Evolutionary conservation across 441 rosid species (phyloP), one percentile per base, ranked within the genome.

Genomic region (Gossypium schwendimanii): DNA sequence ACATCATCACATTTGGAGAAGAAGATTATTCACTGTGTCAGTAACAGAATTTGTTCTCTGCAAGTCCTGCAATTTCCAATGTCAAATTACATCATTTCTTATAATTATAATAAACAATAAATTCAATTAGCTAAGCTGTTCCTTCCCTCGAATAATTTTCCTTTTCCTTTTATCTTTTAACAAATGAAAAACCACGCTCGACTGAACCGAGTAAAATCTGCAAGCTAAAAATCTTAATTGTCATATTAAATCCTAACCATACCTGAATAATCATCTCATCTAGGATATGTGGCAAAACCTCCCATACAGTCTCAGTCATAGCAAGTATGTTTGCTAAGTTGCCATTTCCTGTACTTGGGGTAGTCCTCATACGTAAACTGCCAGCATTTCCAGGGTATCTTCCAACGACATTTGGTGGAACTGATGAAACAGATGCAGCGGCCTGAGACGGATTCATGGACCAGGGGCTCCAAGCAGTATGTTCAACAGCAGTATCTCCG

Each of bases 11-110:
- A 87, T 92, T 81, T 95, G 99, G 74, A 92, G 99, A 81, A 95
- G 99, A 81, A 92, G 99, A 81, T 95, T 95, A 87, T 95, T 92
- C 86, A 95, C 98, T 71, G 97, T 92, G 28, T 89, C 88, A 58
- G 92, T 80, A 39, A 83, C 98, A 24, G 99, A 95, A 81, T 92
- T 89, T 69, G 99, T 92, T 76, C 88, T 85, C 89, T 88, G 99
- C 89, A 95, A 78, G 77, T 87, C 94, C 92, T 86, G 90, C 86
- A 80, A 68, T 71, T 71, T 72, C 11, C 18, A 47, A 64, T 73
- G 54, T 4, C 6, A 53, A 57, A 41, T 10, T 11, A 14, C 31
- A 55, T 28, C 3, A 39, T 18, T 39, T 70, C 31, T 55, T 20
- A 39, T 12, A 17, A 17, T 9, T 12, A 4, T 47, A 21, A 67